These are phyloP conservation scores for Yarrowia bubula DNA, from an alignment of 805 yeast genomes.

Conservation along the genomic window DNA sequence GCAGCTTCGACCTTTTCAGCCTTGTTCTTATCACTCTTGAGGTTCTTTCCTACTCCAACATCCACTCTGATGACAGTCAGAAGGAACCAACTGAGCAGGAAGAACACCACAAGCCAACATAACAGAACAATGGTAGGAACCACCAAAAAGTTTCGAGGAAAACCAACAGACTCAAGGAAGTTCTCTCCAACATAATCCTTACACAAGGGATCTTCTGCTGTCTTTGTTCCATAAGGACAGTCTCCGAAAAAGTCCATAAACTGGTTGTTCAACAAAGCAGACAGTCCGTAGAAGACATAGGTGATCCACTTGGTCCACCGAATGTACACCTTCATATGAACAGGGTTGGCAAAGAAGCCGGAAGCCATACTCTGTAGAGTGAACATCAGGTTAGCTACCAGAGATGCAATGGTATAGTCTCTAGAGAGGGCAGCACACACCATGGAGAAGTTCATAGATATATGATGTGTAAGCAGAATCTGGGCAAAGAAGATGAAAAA, in stretches of 20 bases:
- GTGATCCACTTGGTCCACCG: conserved; percentile 80
- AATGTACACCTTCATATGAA: conserved; percentile 77
- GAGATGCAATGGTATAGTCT: conserved; percentile 60
- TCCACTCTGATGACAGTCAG: conserved; percentile 52
- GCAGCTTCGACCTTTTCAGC: background rate
- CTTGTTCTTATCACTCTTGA: conserved; percentile 22
- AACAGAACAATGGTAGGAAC: conserved; percentile 61
- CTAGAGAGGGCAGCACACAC: conserved; percentile 53
- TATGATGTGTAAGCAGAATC: conserved; percentile 54
- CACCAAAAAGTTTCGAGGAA: conserved; percentile 59
- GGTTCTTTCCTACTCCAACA: conserved; percentile 47
- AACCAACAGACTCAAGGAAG: conserved; percentile 58
- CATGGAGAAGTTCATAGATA: conserved; percentile 56
- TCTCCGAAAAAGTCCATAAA: conserved; percentile 61
- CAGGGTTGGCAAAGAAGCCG: conserved; percentile 75
- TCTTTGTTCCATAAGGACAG: conserved; percentile 45
- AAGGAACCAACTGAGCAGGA: conserved; percentile 48
- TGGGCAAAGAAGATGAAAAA: conserved; percentile 66
- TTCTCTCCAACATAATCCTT: conserved; percentile 54
- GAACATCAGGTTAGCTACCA: conserved; percentile 61
- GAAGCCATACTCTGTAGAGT: conserved; percentile 75
- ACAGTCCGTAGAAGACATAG: conserved; percentile 76
- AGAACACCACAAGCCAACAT: conserved; percentile 59
- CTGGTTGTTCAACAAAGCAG: conserved; percentile 63
- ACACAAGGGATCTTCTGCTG: conserved; percentile 41